Conservation (phyloP, 495 filamentous ascomycete genomes). For the Neurospora intermedia region DNA sequence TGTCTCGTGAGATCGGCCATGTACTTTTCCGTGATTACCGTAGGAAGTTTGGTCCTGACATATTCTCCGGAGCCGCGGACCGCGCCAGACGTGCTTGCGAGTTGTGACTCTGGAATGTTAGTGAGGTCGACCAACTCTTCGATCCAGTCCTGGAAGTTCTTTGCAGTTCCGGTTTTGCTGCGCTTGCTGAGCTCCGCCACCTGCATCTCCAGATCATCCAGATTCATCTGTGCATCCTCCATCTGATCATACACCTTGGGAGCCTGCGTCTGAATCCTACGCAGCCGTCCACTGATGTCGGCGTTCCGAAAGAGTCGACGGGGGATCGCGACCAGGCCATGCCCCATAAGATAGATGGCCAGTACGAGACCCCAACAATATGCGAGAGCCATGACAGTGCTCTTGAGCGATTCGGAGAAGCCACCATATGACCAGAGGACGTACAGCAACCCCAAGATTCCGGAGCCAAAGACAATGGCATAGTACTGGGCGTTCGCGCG, state of each 20-base stretch:
- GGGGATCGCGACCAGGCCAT: conserved; percentile 87
- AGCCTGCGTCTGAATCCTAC: conserved; percentile 65
- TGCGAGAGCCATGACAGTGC: conserved; percentile 79
- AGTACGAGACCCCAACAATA: conserved; percentile 87
- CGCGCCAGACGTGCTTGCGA: conserved; percentile 32
- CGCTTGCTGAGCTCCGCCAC: conserved; percentile 65
- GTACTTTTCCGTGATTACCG: conserved; percentile 86
- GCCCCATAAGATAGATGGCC: conserved; percentile 94
- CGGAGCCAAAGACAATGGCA: conserved; percentile 61
- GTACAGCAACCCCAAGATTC: conserved; percentile 66
- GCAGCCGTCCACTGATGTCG: conserved; percentile 58
- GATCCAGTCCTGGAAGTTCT: conserved; percentile 85
- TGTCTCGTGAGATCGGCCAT: conserved; percentile 79
- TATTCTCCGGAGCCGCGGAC: conserved; percentile 27
- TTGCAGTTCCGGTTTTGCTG: conserved; percentile 66
- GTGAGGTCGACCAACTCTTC: conserved; percentile 72
- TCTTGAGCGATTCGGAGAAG: conserved; percentile 53
- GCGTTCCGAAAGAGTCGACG: conserved; percentile 67
- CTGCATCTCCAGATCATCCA: conserved; percentile 73
- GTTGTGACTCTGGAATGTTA: conserved; percentile 52
- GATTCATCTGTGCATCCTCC: conserved; percentile 68
- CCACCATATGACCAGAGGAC: conserved; percentile 64
- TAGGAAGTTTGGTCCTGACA: conserved; percentile 43
- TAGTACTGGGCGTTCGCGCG: conserved; percentile 82
- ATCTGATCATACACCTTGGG: conserved; percentile 77